Conservation (phyloP, 257 asterid genomes). For the Coffea canephora region DNA sequence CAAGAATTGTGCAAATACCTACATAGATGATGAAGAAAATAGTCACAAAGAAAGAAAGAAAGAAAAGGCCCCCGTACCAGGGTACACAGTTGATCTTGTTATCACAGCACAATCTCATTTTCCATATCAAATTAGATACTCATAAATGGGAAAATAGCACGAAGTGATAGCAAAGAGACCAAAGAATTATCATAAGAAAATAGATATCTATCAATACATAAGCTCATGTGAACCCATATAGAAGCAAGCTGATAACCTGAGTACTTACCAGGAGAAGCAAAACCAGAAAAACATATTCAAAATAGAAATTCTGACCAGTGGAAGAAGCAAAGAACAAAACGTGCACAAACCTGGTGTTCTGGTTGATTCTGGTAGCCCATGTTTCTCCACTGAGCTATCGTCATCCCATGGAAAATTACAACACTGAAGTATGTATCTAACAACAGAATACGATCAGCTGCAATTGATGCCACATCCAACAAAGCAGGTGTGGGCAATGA, state of each 20-base stretch:
- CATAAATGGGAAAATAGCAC: not conserved
- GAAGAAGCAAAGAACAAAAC: constrained; percentile 9
- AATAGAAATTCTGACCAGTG: not conserved
- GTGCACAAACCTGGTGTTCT: constrained; percentile 65
- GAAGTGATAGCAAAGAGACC: not conserved
- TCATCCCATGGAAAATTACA: constrained; percentile 96
- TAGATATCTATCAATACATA: not conserved
- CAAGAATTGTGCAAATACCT: constrained; percentile 86
- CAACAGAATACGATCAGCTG: constrained; percentile 88
- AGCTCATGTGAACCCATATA: not conserved
- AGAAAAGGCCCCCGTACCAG: not conserved
- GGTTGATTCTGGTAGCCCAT: constrained; percentile 94
- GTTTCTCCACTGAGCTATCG: constrained; percentile 98
- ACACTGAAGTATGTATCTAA: constrained; percentile 90
- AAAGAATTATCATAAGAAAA: not conserved
- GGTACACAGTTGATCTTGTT: not conserved
- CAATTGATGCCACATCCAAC: constrained; percentile 84
- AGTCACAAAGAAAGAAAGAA: not conserved
- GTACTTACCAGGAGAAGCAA: not conserved
- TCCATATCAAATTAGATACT: not conserved
- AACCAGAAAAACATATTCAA: not conserved
- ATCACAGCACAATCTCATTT: constrained; percentile 1
- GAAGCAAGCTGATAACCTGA: not conserved
- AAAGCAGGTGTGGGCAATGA: constrained; percentile 89
- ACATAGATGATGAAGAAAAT: not conserved